Evolutionary conservation across 1,139 yeast genomes (phyloP).

Genomic region (Kodamaea plutei): DNA sequence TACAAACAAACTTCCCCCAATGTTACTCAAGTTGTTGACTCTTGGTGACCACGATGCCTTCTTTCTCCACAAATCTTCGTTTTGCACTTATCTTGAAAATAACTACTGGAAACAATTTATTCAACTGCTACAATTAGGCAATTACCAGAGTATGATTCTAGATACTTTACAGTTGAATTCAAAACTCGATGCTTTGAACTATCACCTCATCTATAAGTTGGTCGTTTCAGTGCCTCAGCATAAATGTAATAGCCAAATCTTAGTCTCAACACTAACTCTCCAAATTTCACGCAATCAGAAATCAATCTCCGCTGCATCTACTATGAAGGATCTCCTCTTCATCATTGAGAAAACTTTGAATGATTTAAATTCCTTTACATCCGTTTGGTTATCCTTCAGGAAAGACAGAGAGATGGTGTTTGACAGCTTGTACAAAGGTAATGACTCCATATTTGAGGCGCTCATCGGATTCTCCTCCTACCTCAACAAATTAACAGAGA

Average conservation of each 20-base stretch:
- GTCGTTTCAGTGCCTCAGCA: slow-evolving; percentile 20
- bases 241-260: slow-evolving; percentile 21
- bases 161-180: slow-evolving; percentile 16
- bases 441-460: slow-evolving; percentile 28
- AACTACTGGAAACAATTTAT: slow-evolving; percentile 33
- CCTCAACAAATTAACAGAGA: slow-evolving; percentile 6
- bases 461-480: slow-evolving; percentile 14
- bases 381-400: slow-evolving; percentile 28
- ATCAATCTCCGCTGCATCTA: slow-evolving; percentile 6
- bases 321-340: slow-evolving; percentile 6
- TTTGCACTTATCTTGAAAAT: slow-evolving; percentile 26
- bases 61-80: slow-evolving; percentile 11
- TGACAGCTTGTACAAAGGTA: slow-evolving; percentile 30
- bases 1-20: slow-evolving; percentile 13
- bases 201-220: slow-evolving; percentile 11
- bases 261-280: slow-evolving; percentile 16
- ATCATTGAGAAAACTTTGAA: slow-evolving; percentile 8
- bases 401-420: slow-evolving; percentile 18
- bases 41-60: neutral
- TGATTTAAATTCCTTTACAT: slow-evolving; percentile 13
- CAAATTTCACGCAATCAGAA: slow-evolving; percentile 10
- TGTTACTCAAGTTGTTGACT: slow-evolving; percentile 2
- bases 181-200: slow-evolving; percentile 8
- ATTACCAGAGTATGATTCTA: slow-evolving; percentile 18
- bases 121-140: slow-evolving; percentile 7